phyloP scores from a whole-genome alignment of 495 filamentous ascomycete species.

The Apodospora peruviana region DNA sequence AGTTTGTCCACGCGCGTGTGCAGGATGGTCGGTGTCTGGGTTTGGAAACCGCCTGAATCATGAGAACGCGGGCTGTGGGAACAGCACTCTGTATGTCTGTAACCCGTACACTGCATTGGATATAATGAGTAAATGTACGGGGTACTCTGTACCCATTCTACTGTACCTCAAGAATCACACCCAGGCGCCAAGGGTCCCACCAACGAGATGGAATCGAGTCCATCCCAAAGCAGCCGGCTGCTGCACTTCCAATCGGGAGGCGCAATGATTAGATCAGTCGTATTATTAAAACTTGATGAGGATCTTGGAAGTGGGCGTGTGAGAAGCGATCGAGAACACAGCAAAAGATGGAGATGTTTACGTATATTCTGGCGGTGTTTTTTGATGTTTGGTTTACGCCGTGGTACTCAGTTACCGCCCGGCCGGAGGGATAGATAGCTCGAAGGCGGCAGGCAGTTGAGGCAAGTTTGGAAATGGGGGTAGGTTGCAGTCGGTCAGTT shows the following conservation, averaged over 20 bases:
- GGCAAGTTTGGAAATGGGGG: too few species aligned
- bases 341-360: too few species aligned
- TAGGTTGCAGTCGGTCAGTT: conserved; percentile 8
- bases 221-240: conserved; percentile 5
- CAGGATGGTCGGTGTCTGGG: conserved; percentile 11
- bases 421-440: too few species aligned
- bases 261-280: conserved; percentile 10
- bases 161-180: conserved; percentile 9
- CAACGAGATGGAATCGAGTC: background rate
- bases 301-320: background rate
- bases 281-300: conserved; percentile 7
- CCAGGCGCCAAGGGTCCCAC: conserved; percentile 16
- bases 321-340: too few species aligned
- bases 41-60: conserved; percentile 20
- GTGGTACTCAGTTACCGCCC: too few species aligned
- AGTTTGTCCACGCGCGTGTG: background rate
- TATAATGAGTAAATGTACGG: too few species aligned
- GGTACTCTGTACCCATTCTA: background rate
- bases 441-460: background rate
- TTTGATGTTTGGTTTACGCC: too few species aligned
- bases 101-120: too few species aligned
- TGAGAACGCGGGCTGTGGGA: background rate
- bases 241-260: conserved; percentile 8
- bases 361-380: too few species aligned
- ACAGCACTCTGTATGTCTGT: too few species aligned